Conservation (phyloP, 2,329 filamentous ascomycete species). For the Exophiala oligosperma region DNA sequence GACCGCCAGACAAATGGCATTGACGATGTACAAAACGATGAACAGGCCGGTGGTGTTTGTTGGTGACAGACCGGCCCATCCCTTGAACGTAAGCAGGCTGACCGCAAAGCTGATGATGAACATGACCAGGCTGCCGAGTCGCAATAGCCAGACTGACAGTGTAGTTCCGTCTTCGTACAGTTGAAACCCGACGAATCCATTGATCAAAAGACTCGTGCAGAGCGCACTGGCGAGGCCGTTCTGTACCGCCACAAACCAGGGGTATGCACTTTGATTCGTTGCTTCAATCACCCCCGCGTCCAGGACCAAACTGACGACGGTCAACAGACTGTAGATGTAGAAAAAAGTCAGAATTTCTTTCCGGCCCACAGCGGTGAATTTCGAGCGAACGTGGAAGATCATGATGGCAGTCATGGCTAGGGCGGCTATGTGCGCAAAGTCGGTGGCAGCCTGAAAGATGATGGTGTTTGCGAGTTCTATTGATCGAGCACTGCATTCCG, state of each 20-base stretch:
- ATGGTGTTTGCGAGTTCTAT: conserved; percentile 97
- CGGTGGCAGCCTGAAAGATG: conserved; percentile 91
- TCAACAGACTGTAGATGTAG: conserved; percentile 91
- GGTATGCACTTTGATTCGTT: conserved; percentile 69
- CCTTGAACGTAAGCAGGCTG: conserved; percentile 87
- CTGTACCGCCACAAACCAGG: conserved; percentile 89
- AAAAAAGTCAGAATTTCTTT: conserved; percentile 86
- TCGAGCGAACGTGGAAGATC: conserved; percentile 94
- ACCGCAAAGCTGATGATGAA: conserved; percentile 86
- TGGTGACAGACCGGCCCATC: conserved; percentile 81
- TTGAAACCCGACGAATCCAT: conserved; percentile 97
- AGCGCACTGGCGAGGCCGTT: conserved; percentile 81
- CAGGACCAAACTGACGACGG: conserved; percentile 82
- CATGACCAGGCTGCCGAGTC: conserved; percentile 73
- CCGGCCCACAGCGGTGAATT: conserved; percentile 89
- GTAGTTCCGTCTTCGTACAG: conserved; percentile 96
- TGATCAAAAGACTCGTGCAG: conserved; percentile 87
- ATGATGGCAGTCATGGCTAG: conserved; percentile 93
- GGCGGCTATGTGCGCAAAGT: conserved; percentile 88
- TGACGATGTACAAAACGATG: conserved; percentile 86
- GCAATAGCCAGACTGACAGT: conserved; percentile 88
- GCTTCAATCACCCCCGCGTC: conserved; percentile 91
- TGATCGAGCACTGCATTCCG: conserved; percentile 88
- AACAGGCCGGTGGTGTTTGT: conserved; percentile 87
- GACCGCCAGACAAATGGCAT: conserved; percentile 79